These are phyloP conservation scores for Venturia carpophila DNA, from an alignment of 2,329 filamentous ascomycete genomes.

Conservation along the genomic window DNA sequence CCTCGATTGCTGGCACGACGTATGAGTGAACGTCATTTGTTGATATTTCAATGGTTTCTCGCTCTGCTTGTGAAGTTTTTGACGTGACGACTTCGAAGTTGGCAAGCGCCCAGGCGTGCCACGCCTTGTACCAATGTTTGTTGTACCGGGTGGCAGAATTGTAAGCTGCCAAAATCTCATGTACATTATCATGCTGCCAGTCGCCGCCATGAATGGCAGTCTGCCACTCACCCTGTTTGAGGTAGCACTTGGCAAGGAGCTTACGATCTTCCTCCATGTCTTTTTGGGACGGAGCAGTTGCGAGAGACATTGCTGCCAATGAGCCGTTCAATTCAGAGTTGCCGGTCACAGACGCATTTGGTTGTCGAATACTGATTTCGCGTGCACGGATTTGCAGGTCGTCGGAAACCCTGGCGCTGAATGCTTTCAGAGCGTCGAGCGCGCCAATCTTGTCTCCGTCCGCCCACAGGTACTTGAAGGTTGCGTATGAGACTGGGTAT, in stretches of 20 bases:
- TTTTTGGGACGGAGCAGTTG: conserved; percentile 15
- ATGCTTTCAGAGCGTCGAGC: conserved; percentile 53
- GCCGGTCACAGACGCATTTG: conserved; percentile 31
- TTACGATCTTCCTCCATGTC: conserved; percentile 50
- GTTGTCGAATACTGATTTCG: conserved; percentile 20
- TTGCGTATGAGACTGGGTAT: conserved; percentile 88
- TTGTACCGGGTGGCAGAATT: conserved; percentile 89
- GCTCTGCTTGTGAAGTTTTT: conserved; percentile 58
- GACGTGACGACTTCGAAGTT: conserved; percentile 98
- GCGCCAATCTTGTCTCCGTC: conserved; percentile 59
- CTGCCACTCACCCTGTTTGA: conserved; percentile 96
- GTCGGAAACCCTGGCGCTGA: conserved; percentile 52
- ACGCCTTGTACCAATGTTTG: conserved; percentile 95
- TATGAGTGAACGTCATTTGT: conserved; percentile 69
- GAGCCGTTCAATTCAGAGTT: conserved; percentile 34
- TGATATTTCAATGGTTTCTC: conserved; percentile 50
- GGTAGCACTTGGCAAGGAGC: conserved; percentile 87
- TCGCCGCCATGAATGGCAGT: conserved; percentile 75
- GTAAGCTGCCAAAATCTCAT: conserved; percentile 87
- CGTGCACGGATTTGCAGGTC: conserved; percentile 43
- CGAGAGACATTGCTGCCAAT: conserved; percentile 37
- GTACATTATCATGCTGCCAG: conserved; percentile 79
- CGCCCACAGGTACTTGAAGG: conserved; percentile 95
- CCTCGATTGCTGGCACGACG: conserved; percentile 87
- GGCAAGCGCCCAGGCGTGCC: conserved; percentile 96